Percentiles rank a stretch among this genome's conserved stretches.
Evolutionary conservation across 805 yeast species (phyloP).

Genomic region (Metschnikowia henanensis): DNA sequence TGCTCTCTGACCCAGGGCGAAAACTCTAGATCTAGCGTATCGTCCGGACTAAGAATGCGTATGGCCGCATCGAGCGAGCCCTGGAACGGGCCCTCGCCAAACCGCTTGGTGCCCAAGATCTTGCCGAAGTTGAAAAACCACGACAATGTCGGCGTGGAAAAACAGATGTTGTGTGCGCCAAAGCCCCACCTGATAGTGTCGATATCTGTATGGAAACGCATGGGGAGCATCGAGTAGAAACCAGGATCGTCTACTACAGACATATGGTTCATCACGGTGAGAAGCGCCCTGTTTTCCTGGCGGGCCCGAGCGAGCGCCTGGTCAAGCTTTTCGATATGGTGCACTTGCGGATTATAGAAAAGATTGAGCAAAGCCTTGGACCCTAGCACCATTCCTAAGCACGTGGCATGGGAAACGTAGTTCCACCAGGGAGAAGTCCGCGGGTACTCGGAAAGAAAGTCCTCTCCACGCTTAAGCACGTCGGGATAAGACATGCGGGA

Average conservation of each 20-base stretch:
- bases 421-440: slow-evolving; percentile 63
- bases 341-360: slow-evolving; percentile 63
- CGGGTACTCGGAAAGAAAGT: slow-evolving; percentile 63
- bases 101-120: slow-evolving; percentile 81
- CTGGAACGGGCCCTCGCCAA: slow-evolving; percentile 94
- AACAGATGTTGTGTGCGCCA: slow-evolving; percentile 91
- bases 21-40: slow-evolving; percentile 51
- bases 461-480: slow-evolving; percentile 73
- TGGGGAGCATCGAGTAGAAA: slow-evolving; percentile 83
- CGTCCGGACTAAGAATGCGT: slow-evolving; percentile 76
- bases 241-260: slow-evolving; percentile 91
- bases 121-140: slow-evolving; percentile 85
- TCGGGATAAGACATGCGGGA: slow-evolving; percentile 61
- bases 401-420: slow-evolving; percentile 63
- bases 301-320: slow-evolving; percentile 62
- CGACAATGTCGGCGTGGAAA: slow-evolving; percentile 50
- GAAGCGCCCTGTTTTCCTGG: slow-evolving; percentile 66
- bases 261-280: slow-evolving; percentile 94
- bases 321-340: slow-evolving; percentile 63
- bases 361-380: slow-evolving; percentile 62
- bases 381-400: slow-evolving; percentile 60
- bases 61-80: slow-evolving; percentile 86
- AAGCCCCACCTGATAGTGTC: slow-evolving; percentile 88
- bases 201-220: slow-evolving; percentile 58
- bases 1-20: slow-evolving; percentile 29